A percentile compares a stretch with the other conserved stretches of the same genome.
These are phyloP conservation scores for Aspergillus sp. DNA, from an alignment of 2,329 filamentous ascomycete genomes.

Conservation along the genomic window DNA sequence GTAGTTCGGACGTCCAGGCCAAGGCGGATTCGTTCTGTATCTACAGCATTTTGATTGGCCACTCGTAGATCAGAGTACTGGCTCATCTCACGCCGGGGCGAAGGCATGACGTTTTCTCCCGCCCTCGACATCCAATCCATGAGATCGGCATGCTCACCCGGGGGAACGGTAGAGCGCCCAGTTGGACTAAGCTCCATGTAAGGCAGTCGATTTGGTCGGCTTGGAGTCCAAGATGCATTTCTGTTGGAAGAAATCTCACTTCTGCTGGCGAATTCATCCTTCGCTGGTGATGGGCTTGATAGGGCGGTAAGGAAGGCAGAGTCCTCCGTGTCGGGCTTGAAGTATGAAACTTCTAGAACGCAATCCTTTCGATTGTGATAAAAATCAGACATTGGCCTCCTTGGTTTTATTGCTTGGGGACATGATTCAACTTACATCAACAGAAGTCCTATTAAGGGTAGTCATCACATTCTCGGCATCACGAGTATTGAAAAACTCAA, in stretches of 20 bases:
- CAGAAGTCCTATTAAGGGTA: constrained; percentile 35
- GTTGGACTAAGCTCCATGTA: constrained; percentile 39
- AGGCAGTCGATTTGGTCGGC: constrained; percentile 16
- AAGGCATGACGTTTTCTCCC: constrained; percentile 29
- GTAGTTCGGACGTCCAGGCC: constrained; percentile 75
- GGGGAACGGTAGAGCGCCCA: constrained; percentile 40
- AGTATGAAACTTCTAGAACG: constrained; percentile 29
- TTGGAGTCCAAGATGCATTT: constrained; percentile 15
- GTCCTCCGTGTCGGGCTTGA: constrained; percentile 31
- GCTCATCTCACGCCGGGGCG: constrained; percentile 27
- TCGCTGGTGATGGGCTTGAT: constrained; percentile 17
- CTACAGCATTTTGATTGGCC: constrained; percentile 45
- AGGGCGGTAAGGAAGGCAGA: constrained; percentile 10
- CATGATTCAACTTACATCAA: constrained; percentile 30
- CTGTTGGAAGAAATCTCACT: constrained; percentile 18
- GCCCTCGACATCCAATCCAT: constrained; percentile 32
- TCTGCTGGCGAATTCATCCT: constrained; percentile 11
- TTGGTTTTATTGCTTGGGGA: not conserved
- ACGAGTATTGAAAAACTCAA: constrained; percentile 42
- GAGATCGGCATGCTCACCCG: constrained; percentile 32
- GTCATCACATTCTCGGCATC: constrained; percentile 36
- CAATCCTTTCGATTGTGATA: constrained; percentile 24
- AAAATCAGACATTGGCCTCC: not conserved
- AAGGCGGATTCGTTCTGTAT: constrained; percentile 46
- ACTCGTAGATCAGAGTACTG: constrained; percentile 29